Evolutionary conservation across 331 rosid genomes (phyloP), one percentile per base, ranked within the genome.

Genomic region (Cydonia oblonga): DNA sequence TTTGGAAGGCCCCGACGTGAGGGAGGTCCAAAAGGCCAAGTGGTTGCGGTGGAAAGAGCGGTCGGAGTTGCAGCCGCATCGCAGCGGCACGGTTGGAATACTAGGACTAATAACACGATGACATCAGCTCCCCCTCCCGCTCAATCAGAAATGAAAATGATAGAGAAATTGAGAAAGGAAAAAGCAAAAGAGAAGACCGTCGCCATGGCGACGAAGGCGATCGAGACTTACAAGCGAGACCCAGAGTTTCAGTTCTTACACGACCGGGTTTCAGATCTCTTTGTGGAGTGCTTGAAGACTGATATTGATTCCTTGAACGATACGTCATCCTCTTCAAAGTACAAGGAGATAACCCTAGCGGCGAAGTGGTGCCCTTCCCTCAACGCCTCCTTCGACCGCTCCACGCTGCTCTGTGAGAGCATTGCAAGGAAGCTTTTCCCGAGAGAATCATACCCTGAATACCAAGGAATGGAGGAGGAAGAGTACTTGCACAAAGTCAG

Each of bases 341-440:
- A 3, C 1, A 52, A 20, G 8, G 54, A 53, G 30, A 69, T 69
- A 3, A 69, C 30, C 44, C 49, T 69, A 3, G 63, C 73, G 7
- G 73, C 73, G 20, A 69, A 69, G 18, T 69, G 73, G 73, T 52
- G 73, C 18, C 73, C 73, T 52, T 69, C 64, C 7, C 22, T 69
- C 20, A 62, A 69, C 6, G 53, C 64, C 2, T 69, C 73, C 4
- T 69, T 69, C 3, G 73, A 69, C 20, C 19, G 29, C 0, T 61
- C 73, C 5, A 69, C 73, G 4, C 20, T 69, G 63, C 49, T 69
- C 6, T 69, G 73, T 12, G 73, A 69, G 3, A 69, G 73, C 64
- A 69, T 69, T 30, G 73, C 73, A 3, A 69, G 29, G 63, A 69
- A 69, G 30, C 30, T 69, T 12, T 69, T 52, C 20, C 8, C 49